phyloP scores from a whole-genome alignment of 768 basidiomycete genomes.

The Suillus paluster region DNA sequence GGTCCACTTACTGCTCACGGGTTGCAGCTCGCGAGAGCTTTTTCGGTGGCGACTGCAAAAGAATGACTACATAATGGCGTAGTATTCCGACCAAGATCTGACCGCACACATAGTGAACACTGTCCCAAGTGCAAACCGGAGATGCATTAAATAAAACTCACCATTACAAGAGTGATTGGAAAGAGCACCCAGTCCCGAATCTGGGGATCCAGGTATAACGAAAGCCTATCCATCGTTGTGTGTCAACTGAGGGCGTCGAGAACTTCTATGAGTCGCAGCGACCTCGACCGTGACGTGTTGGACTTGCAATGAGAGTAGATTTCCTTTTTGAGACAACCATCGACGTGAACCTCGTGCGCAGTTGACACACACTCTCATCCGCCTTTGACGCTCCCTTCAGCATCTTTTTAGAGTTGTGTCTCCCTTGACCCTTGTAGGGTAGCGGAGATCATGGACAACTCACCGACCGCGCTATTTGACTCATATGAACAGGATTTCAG shows the following conservation, averaged over 20 bases:
- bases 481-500: conserved; percentile 93
- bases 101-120: conserved; percentile 5
- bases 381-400: conserved; percentile 3
- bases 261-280: conserved; percentile 2
- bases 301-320: conserved; percentile 14
- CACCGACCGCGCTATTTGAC: conserved; percentile 85
- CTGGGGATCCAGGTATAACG: conserved; percentile 88
- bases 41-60: conserved; percentile 86
- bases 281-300: conserved; percentile 9
- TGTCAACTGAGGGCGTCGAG: neutral
- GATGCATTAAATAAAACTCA: conserved; percentile 39
- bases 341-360: conserved; percentile 19
- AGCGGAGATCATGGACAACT: conserved; percentile 66
- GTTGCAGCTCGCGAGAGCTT: conserved; percentile 76
- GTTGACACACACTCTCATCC: conserved; percentile 28
- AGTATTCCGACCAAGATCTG: conserved; percentile 93
- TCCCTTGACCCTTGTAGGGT: conserved; percentile 5
- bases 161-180: conserved; percentile 98
- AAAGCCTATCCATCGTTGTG: conserved; percentile 36
- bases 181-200: conserved; percentile 95
- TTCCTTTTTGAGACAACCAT: conserved; percentile 29
- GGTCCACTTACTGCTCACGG: conserved; percentile 83
- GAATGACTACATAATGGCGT: conserved; percentile 87
- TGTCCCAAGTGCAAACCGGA: conserved; percentile 6
- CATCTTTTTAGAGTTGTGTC: neutral